Percentiles rank a stretch among this genome's conserved stretches.
phyloP scores from a whole-genome alignment of 1,284 basidiomycete species.

The Filobasidium uniguttulatum region DNA sequence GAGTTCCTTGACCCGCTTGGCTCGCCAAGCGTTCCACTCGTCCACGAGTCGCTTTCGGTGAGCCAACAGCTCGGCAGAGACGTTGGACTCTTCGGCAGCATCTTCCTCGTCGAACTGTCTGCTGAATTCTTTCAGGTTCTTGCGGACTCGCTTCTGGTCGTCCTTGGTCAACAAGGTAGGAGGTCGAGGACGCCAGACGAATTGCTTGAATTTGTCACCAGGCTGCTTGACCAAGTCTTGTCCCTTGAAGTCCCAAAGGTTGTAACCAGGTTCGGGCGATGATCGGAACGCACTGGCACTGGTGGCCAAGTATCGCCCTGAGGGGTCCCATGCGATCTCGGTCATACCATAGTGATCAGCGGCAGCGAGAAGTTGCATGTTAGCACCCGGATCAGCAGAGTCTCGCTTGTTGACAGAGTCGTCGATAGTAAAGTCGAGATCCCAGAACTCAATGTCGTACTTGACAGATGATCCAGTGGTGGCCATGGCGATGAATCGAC shows the following conservation, averaged over 20 bases:
- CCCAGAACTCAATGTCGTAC: slow-evolving; percentile 98
- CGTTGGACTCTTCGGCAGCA: slow-evolving; percentile 83
- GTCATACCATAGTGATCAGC: slow-evolving; percentile 98
- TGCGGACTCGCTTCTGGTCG: slow-evolving; percentile 72
- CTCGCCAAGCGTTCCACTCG: slow-evolving; percentile 94
- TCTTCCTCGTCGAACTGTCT: slow-evolving; percentile 93
- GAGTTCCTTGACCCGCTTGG: slow-evolving; percentile 25
- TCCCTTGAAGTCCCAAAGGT: slow-evolving; percentile 96
- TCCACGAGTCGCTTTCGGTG: slow-evolving; percentile 82
- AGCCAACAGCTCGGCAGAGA: slow-evolving; percentile 84
- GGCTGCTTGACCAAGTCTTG: slow-evolving; percentile 79
- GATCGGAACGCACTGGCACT: slow-evolving; percentile 92
- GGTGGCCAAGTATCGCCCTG: slow-evolving; percentile 83
- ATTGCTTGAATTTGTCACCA: slow-evolving; percentile 94
- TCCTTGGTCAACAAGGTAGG: slow-evolving; percentile 75
- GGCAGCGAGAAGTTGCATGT: slow-evolving; percentile 66
- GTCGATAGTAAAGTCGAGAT: slow-evolving; percentile 78
- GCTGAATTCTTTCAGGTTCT: slow-evolving; percentile 84
- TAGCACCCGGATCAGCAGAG: slow-evolving; percentile 61
- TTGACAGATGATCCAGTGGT: slow-evolving; percentile 90
- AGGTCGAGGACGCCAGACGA: slow-evolving; percentile 93
- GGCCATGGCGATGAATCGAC: slow-evolving; percentile 87
- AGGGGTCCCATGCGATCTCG: slow-evolving; percentile 97
- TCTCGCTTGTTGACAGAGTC: slow-evolving; percentile 49
- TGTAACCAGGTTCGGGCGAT: slow-evolving; percentile 93